Base-by-base conservation (phyloP, 2,329 filamentous ascomycete genomes). In the Clonostachys byssicola region DNA sequence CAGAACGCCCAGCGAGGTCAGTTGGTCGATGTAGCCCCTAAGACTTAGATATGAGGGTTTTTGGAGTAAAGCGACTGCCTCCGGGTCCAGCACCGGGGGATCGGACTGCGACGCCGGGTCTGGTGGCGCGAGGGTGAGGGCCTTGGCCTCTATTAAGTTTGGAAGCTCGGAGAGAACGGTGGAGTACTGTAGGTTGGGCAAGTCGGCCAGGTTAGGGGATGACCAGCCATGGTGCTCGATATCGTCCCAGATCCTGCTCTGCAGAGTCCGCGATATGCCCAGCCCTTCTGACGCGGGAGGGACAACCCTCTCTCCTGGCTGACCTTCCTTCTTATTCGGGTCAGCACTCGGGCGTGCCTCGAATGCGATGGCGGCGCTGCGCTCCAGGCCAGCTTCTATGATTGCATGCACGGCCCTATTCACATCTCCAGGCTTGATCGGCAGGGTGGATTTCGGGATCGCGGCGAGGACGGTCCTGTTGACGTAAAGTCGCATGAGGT, bases 161-260 rank as follows among this genome's bases (percentile, higher is more conserved):
- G 92, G 89, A 20, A 99, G 75, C 65, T 97, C 92, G 36, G 80
- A 77, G 16, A 96, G 75, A 20, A 99, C 89, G 3, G 83, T 83
- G 56, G 77, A 78, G 65, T 95, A 97, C 53, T 95, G 84, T n/a
- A 97, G 69, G 59, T 89, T 83, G 5, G 89, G 84, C 16, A 94
- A 70, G 59, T 94, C 88, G 9, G 79, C 72, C 1, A 83, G 86
- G 33, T 80, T 78, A 6, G 92, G 92, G 3, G 90, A 88, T 3
- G 87, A 86, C 92, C 94, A 97, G 45, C 92, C 94, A 14, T 83
- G 75, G 62, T 99, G 94, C 50, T 88, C 81, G 45, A 97, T 83
- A n/a, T 81, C 71, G 18, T 89, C 90, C 92, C 92, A 97, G 35
- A 49, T 13, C 23, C 16, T 39, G 9, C 38, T 9, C 38, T 50